Percentiles rank a stretch among this genome's conserved stretches.
Conservation (phyloP, 169 alveolate species). For the Cryptosporidium bovis region DNA sequence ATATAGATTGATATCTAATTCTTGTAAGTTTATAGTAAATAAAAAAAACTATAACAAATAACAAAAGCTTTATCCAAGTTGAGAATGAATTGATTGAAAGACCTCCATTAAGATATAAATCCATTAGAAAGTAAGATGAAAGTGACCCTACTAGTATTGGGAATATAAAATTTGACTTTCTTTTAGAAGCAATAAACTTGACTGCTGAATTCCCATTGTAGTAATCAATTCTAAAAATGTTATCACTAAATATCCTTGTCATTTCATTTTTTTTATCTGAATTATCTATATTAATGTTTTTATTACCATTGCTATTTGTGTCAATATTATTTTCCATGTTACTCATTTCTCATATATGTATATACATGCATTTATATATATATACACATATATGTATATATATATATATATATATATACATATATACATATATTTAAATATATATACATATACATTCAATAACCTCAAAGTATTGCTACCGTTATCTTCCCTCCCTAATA, state of each 20-base stretch:
- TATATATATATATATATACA: no score
- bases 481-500: no score
- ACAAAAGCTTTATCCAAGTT: conserved; percentile 6
- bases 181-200: conserved; percentile 21
- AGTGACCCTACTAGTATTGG: neutral
- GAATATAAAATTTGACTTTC: conserved; percentile 11
- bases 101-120: no score
- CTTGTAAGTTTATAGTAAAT: conserved; percentile 23
- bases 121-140: neutral
- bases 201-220: conserved; percentile 34
- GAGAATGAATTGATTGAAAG: neutral
- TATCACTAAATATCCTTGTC: conserved; percentile 1
- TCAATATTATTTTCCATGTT: no score
- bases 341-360: no score
- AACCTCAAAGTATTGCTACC: no score
- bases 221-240: conserved; percentile 10
- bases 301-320: no score
- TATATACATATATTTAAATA: no score
- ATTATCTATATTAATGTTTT: no score
- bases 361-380: no score
- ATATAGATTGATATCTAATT: conserved; percentile 38
- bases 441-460: no score
- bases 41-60: neutral
- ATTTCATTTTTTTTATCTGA: neutral
- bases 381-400: no score